Conservation (phyloP, 768 basidiomycete species). For the Mycena haematopus region DNA sequence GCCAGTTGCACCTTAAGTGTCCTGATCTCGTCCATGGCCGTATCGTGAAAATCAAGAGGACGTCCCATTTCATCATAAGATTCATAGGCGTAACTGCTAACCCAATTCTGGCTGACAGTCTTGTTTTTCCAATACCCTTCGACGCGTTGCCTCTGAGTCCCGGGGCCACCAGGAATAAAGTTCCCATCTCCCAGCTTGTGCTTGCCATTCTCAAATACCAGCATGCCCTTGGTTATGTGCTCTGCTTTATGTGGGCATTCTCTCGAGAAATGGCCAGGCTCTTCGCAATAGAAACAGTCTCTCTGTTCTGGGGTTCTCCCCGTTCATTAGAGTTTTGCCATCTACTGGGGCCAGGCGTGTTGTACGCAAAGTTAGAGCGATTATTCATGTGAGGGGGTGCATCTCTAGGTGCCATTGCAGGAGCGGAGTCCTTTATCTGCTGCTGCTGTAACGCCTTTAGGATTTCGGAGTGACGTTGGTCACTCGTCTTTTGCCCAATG, state of each 20-base stretch:
- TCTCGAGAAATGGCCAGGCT: not conserved
- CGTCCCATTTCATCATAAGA: not conserved
- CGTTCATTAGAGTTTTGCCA: not conserved
- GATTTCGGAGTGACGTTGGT: not conserved
- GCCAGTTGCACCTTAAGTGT: not conserved
- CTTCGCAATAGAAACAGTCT: not conserved
- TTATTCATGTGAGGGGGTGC: not conserved
- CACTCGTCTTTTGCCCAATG: not conserved
- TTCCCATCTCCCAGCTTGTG: not conserved
- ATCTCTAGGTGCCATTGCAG: too few relatives aligned
- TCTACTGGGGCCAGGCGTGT: not conserved
- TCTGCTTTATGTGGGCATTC: not conserved
- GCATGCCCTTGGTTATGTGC: not conserved
- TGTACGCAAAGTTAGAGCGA: not conserved
- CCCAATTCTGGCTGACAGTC: not conserved
- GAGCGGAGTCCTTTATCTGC: not conserved
- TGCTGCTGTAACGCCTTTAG: not conserved
- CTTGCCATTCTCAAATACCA: not conserved
- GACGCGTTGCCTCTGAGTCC: not conserved
- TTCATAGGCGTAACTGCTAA: not conserved
- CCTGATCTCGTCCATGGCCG: not conserved
- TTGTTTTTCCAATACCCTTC: not conserved
- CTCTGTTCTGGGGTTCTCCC: not conserved
- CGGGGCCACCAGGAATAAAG: not conserved
- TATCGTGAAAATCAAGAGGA: not conserved